Conservation (phyloP, 192 early-diverging fungal species). For the Entophlyctis luteolus region DNA sequence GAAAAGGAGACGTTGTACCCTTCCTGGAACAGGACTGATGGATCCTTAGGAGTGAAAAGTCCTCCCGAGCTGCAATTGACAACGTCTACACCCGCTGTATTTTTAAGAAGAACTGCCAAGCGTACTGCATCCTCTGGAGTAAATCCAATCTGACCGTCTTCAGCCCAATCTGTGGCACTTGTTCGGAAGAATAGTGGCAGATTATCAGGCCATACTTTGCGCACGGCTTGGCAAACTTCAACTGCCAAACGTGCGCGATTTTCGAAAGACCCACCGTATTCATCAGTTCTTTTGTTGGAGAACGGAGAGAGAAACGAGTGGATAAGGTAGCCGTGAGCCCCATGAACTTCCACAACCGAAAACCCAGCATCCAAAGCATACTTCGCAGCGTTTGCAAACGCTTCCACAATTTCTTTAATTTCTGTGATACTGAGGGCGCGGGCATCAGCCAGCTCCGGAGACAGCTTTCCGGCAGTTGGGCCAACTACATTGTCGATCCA, state of each 20-base stretch:
- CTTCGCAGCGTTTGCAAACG: conserved; percentile 36
- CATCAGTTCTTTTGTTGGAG: conserved; percentile 79
- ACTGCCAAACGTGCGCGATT: conserved; percentile 68
- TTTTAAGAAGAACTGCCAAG: conserved; percentile 53
- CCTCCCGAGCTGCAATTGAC: conserved; percentile 78
- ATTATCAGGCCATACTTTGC: conserved; percentile 68
- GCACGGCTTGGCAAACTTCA: conserved; percentile 34
- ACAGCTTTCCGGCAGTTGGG: conserved; percentile 49
- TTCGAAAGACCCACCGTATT: conserved; percentile 85
- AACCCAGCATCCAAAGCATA: conserved; percentile 72
- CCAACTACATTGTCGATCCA: conserved; percentile 72
- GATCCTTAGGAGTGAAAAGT: conserved; percentile 45
- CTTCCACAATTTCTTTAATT: conserved; percentile 58
- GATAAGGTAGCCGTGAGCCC: conserved; percentile 87
- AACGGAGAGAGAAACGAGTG: conserved; percentile 78
- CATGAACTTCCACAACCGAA: conserved; percentile 70
- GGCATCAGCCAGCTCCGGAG: conserved; percentile 30
- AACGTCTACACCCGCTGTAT: conserved; percentile 77
- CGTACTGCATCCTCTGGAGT: conserved; percentile 66
- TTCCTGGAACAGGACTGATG: not conserved
- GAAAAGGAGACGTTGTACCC: conserved; percentile 64
- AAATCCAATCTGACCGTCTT: conserved; percentile 53
- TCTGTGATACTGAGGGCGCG: conserved; percentile 59
- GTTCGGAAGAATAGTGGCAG: conserved; percentile 84
- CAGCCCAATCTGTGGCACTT: conserved; percentile 70